Evolutionary conservation across 148 eudicot species (phyloP), one percentile per base, ranked within the genome.

Genomic region (Fagopyrum homotropicum): DNA sequence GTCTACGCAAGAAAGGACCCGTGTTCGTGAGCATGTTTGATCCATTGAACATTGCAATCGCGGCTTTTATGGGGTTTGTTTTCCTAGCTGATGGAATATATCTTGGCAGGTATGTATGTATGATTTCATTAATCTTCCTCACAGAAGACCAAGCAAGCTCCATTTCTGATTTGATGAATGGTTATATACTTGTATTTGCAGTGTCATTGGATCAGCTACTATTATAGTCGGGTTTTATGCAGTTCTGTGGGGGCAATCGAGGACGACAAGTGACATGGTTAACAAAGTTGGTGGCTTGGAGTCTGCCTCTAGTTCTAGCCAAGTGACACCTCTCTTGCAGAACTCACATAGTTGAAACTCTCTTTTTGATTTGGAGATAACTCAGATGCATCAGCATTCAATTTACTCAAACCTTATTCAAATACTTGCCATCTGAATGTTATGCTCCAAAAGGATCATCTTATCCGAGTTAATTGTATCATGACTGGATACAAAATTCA

Each of bases 141-240:
- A n/a, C n/a, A n/a, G n/a, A n/a, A n/a, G n/a, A n/a, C n/a, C n/a
- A n/a, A n/a, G n/a, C n/a, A n/a, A n/a, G n/a, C n/a, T n/a, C n/a
- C n/a, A n/a, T n/a, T n/a, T n/a, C n/a, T n/a, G n/a, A n/a, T n/a
- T n/a, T n/a, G n/a, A 4, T 7, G 68, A 29, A 29, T 73, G 75
- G 8, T 73, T 22, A 10, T 47, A 7, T 52, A n/a, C 29, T 10
- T 78, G 72, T 10, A 60, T 26, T 26, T 60, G 66, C 78, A 83
- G 83, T 57, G 77, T 83, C 35, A 73, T 83, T 73, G 86, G 86
- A 60, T 77, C 86, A 49, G 70, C 46, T 44, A 76, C 77, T 6
- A 81, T 83, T 6, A 59, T 81, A 30, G 74, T 72, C 17, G 84
- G 86, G 64, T 83, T 83, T 76, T 83, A 81, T 57, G 79, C 80